Evolutionary conservation across 768 basidiomycete species (phyloP).

Genomic region (Paxillus rubicundulus): DNA sequence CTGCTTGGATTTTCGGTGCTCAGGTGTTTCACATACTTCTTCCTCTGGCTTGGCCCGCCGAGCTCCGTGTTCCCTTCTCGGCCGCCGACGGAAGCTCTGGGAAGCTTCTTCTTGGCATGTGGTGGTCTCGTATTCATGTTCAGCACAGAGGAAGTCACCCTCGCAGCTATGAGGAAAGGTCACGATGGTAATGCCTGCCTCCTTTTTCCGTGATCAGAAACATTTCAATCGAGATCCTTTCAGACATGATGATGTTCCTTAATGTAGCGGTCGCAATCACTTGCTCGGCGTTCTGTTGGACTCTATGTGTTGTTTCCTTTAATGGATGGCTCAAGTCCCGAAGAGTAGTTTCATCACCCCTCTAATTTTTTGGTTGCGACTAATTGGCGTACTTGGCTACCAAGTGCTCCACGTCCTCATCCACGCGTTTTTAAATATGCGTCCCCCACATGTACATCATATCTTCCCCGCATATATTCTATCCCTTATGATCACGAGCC

Average conservation of each 20-base stretch:
- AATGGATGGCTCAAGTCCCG: conserved; percentile 76
- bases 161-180: conserved; percentile 88
- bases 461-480: background rate
- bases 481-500: background rate
- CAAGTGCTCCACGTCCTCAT: too few relatives aligned
- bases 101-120: conserved; percentile 81
- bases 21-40: conserved; percentile 89
- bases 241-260: conserved; percentile 88
- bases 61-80: conserved; percentile 83
- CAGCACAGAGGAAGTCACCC: conserved; percentile 84
- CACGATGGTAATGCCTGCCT: conserved; percentile 60
- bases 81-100: conserved; percentile 90
- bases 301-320: conserved; percentile 66
- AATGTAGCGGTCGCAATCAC: conserved; percentile 84
- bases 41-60: conserved; percentile 87
- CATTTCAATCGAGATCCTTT: conserved; percentile 2
- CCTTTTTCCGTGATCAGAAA: background rate
- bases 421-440: too few relatives aligned
- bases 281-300: conserved; percentile 86
- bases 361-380: background rate
- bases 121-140: conserved; percentile 91
- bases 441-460: too few relatives aligned
- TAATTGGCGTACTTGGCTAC: too few relatives aligned
- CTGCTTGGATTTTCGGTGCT: conserved; percentile 76
- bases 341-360: conserved; percentile 19